Conservation (phyloP, 2,329 filamentous ascomycete genomes). For the Colletotrichum orchidophilum region DNA sequence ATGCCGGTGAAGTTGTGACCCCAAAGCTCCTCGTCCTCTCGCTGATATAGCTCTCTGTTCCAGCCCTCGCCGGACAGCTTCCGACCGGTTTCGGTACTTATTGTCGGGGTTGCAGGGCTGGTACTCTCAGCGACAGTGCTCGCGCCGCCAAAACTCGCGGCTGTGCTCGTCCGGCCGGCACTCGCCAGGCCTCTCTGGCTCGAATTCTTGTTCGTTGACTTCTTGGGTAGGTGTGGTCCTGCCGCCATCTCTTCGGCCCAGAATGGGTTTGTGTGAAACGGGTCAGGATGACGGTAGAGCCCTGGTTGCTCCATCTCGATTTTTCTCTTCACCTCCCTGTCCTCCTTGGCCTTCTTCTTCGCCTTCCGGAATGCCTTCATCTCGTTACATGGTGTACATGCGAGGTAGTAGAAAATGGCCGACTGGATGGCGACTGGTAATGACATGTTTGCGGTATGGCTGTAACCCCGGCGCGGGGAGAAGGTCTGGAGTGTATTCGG, state of each 20-base stretch:
- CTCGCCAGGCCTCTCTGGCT: slow-evolving; percentile 65
- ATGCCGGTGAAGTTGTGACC: slow-evolving; percentile 67
- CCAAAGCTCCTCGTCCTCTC: slow-evolving; percentile 90
- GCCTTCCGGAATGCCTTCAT: slow-evolving; percentile 75
- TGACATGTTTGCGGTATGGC: slow-evolving; percentile 46
- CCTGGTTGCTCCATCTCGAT: slow-evolving; percentile 76
- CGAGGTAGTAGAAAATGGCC: slow-evolving; percentile 79
- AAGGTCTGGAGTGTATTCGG: slow-evolving; percentile 10
- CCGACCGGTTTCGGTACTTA: slow-evolving; percentile 57
- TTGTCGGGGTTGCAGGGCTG: slow-evolving; percentile 50
- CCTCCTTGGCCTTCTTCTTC: slow-evolving; percentile 74
- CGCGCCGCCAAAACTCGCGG: slow-evolving; percentile 47
- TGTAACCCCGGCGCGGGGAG: slow-evolving; percentile 23
- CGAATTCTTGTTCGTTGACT: slow-evolving; percentile 64
- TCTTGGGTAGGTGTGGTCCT: slow-evolving; percentile 78
- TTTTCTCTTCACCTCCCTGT: slow-evolving; percentile 71
- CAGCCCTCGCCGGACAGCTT: slow-evolving; percentile 66
- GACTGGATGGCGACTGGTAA: slow-evolving; percentile 74
- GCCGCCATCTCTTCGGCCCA: slow-evolving; percentile 89
- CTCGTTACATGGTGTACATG: slow-evolving; percentile 81
- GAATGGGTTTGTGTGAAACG: slow-evolving; percentile 87
- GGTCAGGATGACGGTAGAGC: slow-evolving; percentile 80
- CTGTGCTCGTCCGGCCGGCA: slow-evolving; percentile 64
- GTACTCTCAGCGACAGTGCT: slow-evolving; percentile 49
- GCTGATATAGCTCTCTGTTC: slow-evolving; percentile 83